Percentiles rank a stretch among this genome's conserved stretches.
phyloP scores from a whole-genome alignment of 2,329 filamentous ascomycete genomes.

The Verticillium nubilum region DNA sequence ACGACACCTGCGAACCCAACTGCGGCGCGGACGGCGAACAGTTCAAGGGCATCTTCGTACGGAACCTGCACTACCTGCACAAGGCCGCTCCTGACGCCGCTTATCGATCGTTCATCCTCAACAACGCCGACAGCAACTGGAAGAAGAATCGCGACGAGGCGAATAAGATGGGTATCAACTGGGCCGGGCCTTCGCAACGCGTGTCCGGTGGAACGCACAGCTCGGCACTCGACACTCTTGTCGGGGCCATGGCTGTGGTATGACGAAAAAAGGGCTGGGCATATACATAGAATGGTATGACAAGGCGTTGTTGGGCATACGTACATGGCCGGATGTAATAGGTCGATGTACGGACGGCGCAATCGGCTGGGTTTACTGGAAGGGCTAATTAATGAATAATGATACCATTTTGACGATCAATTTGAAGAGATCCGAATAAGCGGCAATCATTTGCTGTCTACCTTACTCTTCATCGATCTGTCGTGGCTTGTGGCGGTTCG shows the following conservation, averaged over 20 bases:
- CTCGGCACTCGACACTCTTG: conserved; percentile 60
- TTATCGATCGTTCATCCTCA: conserved; percentile 50
- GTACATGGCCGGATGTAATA: not conserved
- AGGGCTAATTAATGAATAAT: not conserved
- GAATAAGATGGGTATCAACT: conserved; percentile 55
- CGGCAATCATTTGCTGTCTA: not conserved
- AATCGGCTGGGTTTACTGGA: not conserved
- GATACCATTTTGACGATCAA: not conserved
- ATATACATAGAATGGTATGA: not conserved
- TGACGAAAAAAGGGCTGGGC: conserved; percentile 7
- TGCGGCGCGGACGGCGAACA: conserved; percentile 49
- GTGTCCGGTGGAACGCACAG: conserved; percentile 56
- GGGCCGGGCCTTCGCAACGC: conserved; percentile 53
- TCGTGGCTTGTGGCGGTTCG: not conserved
- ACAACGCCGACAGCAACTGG: conserved; percentile 64
- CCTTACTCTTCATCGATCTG: not conserved
- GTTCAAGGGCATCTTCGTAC: conserved; percentile 68
- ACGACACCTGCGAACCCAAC: conserved; percentile 40
- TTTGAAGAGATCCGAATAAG: not conserved
- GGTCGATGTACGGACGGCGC: not conserved
- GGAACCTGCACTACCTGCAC: conserved; percentile 57
- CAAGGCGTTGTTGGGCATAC: not conserved
- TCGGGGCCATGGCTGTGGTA: conserved; percentile 49
- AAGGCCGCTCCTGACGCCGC: conserved; percentile 38
- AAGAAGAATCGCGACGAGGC: conserved; percentile 43